Percentiles rank a stretch among this genome's conserved stretches.
These are phyloP conservation scores for Friedmanniomyces endolithicus DNA, from an alignment of 495 filamentous ascomycete genomes.

Conservation along the genomic window DNA sequence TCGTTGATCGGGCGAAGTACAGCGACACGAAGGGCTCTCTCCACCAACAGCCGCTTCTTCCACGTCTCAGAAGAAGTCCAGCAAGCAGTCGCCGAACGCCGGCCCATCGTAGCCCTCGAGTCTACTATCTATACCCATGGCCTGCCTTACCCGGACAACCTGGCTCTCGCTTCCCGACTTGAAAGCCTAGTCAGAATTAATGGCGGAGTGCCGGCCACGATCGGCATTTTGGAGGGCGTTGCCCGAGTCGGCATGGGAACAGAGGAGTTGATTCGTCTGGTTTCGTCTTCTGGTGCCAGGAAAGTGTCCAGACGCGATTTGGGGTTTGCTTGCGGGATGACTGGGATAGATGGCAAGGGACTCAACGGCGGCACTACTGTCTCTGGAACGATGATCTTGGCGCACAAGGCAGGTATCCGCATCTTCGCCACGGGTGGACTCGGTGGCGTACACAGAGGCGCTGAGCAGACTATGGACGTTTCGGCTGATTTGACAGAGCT, in stretches of 20 bases:
- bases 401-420: conserved; percentile 74
- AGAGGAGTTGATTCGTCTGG: conserved; percentile 58
- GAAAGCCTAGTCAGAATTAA: conserved; percentile 65
- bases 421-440: conserved; percentile 81
- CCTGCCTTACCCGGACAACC: conserved; percentile 71
- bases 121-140: conserved; percentile 84
- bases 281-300: conserved; percentile 50
- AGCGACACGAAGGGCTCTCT: conserved; percentile 10
- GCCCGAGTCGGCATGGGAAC: conserved; percentile 63
- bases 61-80: conserved; percentile 70
- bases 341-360: conserved; percentile 47
- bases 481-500: conserved; percentile 93
- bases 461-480: conserved; percentile 75
- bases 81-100: conserved; percentile 52
- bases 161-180: conserved; percentile 53
- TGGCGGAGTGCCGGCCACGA: conserved; percentile 85
- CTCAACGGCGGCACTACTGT: conserved; percentile 87
- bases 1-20: not conserved
- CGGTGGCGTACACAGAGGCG: conserved; percentile 89
- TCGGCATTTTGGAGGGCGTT: conserved; percentile 70
- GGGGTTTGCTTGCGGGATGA: conserved; percentile 60
- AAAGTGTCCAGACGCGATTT: conserved; percentile 85
- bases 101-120: conserved; percentile 83
- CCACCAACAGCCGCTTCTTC: conserved; percentile 42
- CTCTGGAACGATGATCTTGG: conserved; percentile 82